Evolutionary conservation across 176 grass and related monocot genomes (phyloP).

Genomic region (Poa annua): DNA sequence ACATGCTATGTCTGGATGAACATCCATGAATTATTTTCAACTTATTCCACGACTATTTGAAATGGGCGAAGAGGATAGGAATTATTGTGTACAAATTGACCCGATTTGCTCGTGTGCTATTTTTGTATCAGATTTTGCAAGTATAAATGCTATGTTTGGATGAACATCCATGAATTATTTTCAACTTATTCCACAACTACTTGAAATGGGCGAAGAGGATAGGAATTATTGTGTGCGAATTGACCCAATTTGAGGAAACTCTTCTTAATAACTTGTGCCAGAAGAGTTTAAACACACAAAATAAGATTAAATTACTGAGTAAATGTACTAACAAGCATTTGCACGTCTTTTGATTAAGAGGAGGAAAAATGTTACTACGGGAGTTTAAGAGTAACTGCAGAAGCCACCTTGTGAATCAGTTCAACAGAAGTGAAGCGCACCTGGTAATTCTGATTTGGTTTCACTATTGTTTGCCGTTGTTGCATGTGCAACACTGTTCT

Average conservation of each 20-base stretch:
- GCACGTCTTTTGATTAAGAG: not conserved
- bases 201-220: not conserved
- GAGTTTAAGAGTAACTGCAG: not conserved
- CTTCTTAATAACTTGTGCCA: not conserved
- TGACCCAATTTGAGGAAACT: not conserved
- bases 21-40: not conserved
- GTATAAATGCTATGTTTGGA: no score
- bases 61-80: not conserved
- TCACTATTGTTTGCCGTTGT: slow-evolving; percentile 6
- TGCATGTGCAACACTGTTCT: slow-evolving; percentile 18
- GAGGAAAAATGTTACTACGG: not conserved
- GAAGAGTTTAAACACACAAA: slow-evolving; percentile 2
- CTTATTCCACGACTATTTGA: not conserved
- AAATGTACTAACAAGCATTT: not conserved
- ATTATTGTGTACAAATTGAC: not conserved
- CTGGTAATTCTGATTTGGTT: slow-evolving; percentile 28
- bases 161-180: no score
- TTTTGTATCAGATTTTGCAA: no score
- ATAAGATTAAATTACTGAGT: not conserved
- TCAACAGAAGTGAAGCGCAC: slow-evolving; percentile 32
- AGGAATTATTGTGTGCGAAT: not conserved
- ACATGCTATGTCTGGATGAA: slow-evolving; percentile 3
- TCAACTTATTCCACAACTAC: slow-evolving; percentile 2
- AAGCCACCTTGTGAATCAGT: not conserved
- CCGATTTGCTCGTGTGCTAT: not conserved